phyloP scores from a whole-genome alignment of 108 stramenopile genomes.

The Conticribra weissflogii region DNA sequence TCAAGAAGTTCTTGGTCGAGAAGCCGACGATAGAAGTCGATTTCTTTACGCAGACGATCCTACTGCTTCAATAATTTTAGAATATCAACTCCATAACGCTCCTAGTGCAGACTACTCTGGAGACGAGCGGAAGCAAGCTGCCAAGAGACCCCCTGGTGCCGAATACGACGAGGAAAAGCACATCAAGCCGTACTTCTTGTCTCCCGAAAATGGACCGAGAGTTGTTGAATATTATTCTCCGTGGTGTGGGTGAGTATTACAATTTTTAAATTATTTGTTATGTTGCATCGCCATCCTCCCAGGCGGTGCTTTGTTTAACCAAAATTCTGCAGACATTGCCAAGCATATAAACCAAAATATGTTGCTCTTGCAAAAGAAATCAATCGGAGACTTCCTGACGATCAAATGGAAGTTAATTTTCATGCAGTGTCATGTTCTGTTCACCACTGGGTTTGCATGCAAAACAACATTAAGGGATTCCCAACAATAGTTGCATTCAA shows the following conservation, averaged over 20 bases:
- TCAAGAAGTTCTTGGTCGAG: conserved; percentile 21
- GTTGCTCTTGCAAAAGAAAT: conserved; percentile 59
- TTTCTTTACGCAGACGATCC: conserved; percentile 52
- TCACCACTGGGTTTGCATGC: conserved; percentile 55
- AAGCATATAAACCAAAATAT: conserved; percentile 64
- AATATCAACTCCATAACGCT: conserved; percentile 52
- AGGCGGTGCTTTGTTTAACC: neutral
- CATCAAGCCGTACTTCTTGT: conserved; percentile 47
- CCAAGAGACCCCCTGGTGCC: conserved; percentile 18
- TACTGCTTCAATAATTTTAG: conserved; percentile 27
- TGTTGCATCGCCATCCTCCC: neutral
- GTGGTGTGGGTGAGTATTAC: conserved; percentile 69
- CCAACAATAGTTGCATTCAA: conserved; percentile 57
- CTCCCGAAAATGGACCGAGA: conserved; percentile 48
- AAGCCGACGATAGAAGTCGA: conserved; percentile 46
- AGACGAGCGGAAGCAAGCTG: conserved; percentile 27
- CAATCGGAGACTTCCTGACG: conserved; percentile 23
- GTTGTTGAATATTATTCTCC: conserved; percentile 80
- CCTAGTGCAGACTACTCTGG: conserved; percentile 41
- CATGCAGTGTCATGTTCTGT: conserved; percentile 73
- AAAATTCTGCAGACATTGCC: conserved; percentile 41
- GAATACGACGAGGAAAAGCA: conserved; percentile 47
- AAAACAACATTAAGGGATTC: conserved; percentile 58
- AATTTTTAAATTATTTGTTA: too few species aligned
- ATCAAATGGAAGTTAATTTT: conserved; percentile 50